Base-by-base conservation (phyloP, 75 land plant species). In the Picea sitchensis region DNA sequence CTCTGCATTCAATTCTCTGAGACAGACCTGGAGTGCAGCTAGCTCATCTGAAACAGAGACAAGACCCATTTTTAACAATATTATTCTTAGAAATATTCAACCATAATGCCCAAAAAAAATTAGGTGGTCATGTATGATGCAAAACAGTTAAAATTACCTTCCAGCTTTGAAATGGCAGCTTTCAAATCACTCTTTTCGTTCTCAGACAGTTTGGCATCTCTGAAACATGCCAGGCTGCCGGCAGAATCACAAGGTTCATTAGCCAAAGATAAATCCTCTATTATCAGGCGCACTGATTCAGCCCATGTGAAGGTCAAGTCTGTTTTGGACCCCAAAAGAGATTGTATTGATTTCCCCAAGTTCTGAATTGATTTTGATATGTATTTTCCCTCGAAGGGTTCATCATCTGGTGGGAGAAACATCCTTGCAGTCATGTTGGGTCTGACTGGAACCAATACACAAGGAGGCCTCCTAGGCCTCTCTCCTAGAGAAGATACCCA, bases 241-340 rank as follows among this genome's bases (percentile, higher is more conserved):
- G 12, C 3, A 41, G 23, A 71, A 41, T 71, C 54, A 44, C 51
- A 21, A 41, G 54, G n/a, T 38, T 71, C 9, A 3, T n/a, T 71
- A 21, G 73, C 54, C 17, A 32, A 61, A 41, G 83, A 77, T 20
- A 82, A 47, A 65, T 77, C 83, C 36, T 82, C 83, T 34, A 82
- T 59, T 32, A 86, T 86, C 14, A 67, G 34, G 12, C 78, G 78
- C 60, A 86, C 87, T 11, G 85, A 83, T 30, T 83, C 82, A 8
- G 85, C 87, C 85, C 87, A 83, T 51, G 77, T 69, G 65, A 69
- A 63, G n/a, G 86, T 86, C 63, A 86, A 73, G 58, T 80, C 82
- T 65, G 72, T 63, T 78, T 86, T 86, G 14, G 82, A 76, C 15
- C 85, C 86, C 60, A 86, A 47, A 54, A 80, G 86, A 47, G 85